Percentiles rank a stretch among this genome's conserved stretches.
Evolutionary conservation across 2,329 filamentous ascomycete species (phyloP).

Genomic region (Trematosphaeria pertusa): DNA sequence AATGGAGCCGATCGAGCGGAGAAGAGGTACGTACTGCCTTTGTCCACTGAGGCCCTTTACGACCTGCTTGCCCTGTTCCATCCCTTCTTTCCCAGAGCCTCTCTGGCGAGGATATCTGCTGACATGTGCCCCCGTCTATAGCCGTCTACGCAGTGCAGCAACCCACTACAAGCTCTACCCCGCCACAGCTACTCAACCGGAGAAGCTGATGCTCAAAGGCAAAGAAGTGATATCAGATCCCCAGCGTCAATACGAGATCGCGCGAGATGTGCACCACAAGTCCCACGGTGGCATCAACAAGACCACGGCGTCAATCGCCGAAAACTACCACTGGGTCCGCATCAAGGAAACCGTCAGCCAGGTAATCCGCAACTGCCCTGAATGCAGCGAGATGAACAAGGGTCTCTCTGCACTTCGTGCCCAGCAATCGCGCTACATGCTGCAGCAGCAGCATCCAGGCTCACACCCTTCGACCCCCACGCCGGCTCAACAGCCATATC

Average conservation of each 20-base stretch:
- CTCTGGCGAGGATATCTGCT: no score
- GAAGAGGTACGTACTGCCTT: no score
- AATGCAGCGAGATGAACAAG: slow-evolving; percentile 76
- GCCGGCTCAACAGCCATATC: slow-evolving; percentile 2
- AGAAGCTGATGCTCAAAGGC: slow-evolving; percentile 91
- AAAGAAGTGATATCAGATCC: slow-evolving; percentile 96
- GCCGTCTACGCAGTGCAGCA: slow-evolving; percentile 88
- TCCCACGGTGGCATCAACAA: slow-evolving; percentile 97
- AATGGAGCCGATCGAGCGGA: slow-evolving; percentile 92
- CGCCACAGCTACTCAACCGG: slow-evolving; percentile 51
- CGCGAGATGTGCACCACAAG: slow-evolving; percentile 74
- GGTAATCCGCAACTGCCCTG: slow-evolving; percentile 87
- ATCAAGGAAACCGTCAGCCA: slow-evolving; percentile 98
- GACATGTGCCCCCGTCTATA: no score
- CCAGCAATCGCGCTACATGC: slow-evolving; percentile 14
- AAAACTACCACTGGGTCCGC: slow-evolving; percentile 95
- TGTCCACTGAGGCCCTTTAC: no score
- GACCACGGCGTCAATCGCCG: slow-evolving; percentile 91
- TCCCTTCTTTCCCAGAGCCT: no score
- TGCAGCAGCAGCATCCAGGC: slow-evolving; percentile 6
- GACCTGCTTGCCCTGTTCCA: no score
- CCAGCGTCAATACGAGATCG: slow-evolving; percentile 88
- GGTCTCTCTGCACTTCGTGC: slow-evolving; percentile 34
- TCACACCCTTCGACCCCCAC: slow-evolving; percentile 3
- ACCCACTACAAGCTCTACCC: slow-evolving; percentile 88